phyloP scores from a whole-genome alignment of 2,329 filamentous ascomycete species.

The Dichotomopilus funicola region DNA sequence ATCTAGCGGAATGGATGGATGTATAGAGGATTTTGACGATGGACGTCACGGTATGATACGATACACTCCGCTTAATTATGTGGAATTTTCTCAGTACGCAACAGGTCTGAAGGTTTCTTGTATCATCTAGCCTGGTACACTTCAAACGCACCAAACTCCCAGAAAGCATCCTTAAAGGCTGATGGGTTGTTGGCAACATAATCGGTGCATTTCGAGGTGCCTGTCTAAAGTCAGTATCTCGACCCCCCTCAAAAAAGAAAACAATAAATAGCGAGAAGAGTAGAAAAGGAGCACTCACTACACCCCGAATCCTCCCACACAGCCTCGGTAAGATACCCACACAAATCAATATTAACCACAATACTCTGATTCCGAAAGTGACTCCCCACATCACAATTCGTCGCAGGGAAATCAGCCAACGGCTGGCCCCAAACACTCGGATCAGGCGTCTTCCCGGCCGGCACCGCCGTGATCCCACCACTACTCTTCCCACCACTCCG shows the following conservation, averaged over 20 bases:
- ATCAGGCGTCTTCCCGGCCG: conserved; percentile 43
- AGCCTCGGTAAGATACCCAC: conserved; percentile 48
- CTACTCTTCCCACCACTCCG: conserved; percentile 34
- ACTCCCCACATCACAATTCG: conserved; percentile 50
- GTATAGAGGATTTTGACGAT: conserved; percentile 1
- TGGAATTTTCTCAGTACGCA: background rate
- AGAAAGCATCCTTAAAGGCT: conserved; percentile 54
- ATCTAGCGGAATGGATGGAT: conserved; percentile 2
- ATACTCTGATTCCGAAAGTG: conserved; percentile 62
- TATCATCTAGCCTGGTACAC: conserved; percentile 42
- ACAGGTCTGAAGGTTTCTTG: background rate
- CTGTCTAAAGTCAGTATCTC: conserved; percentile 23
- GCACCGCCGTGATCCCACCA: conserved; percentile 40
- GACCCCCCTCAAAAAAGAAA: background rate
- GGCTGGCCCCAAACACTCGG: conserved; percentile 57
- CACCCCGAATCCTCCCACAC: conserved; percentile 30
- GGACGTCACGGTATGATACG: background rate
- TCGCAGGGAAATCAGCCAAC: conserved; percentile 58
- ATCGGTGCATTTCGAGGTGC: conserved; percentile 50
- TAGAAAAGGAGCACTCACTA: background rate
- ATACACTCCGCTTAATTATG: conserved; percentile 9
- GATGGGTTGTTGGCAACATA: conserved; percentile 51
- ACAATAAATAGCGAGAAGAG: background rate
- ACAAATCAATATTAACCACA: conserved; percentile 59
- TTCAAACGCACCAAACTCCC: conserved; percentile 57